phyloP scores from a whole-genome alignment of 148 eudicot genomes.

The Silene conica region DNA sequence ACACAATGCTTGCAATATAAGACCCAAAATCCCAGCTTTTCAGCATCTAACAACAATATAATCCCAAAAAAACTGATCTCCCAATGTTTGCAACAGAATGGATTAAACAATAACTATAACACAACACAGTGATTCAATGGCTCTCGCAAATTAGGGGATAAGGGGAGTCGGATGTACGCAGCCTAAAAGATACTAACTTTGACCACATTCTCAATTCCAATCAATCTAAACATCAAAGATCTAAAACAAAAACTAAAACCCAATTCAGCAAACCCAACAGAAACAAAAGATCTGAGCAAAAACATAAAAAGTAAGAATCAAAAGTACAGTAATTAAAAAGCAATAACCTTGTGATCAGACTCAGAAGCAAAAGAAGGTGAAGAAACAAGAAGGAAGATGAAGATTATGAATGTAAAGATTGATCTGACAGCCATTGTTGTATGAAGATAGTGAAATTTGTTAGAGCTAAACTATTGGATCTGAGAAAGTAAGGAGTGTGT shows the following conservation, averaged over 20 bases:
- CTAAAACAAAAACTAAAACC: conserved; percentile 6
- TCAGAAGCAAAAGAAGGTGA: conserved; percentile 50
- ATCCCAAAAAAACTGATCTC: background rate
- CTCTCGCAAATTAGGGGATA: too few relatives aligned
- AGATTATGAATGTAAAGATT: conserved; percentile 14
- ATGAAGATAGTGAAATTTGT: background rate
- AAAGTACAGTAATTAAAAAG: background rate
- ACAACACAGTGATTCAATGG: too few relatives aligned
- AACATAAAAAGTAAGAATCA: background rate
- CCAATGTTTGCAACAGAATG: background rate
- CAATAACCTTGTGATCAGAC: conserved; percentile 62
- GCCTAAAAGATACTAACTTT: background rate
- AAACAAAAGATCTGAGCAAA: background rate
- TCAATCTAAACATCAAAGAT: conserved; percentile 17
- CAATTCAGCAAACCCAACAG: background rate
- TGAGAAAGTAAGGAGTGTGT: background rate
- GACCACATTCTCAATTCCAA: background rate
- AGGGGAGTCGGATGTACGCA: too few relatives aligned
- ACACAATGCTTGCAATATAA: background rate
- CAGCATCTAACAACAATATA: background rate
- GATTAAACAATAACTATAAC: background rate
- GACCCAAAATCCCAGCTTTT: background rate
- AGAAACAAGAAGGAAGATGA: conserved; percentile 33
- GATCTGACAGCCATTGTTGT: conserved; percentile 20
- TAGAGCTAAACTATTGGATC: background rate